phyloP scores from a whole-genome alignment of 2,329 filamentous ascomycete species.

The Cladosporium sp. region DNA sequence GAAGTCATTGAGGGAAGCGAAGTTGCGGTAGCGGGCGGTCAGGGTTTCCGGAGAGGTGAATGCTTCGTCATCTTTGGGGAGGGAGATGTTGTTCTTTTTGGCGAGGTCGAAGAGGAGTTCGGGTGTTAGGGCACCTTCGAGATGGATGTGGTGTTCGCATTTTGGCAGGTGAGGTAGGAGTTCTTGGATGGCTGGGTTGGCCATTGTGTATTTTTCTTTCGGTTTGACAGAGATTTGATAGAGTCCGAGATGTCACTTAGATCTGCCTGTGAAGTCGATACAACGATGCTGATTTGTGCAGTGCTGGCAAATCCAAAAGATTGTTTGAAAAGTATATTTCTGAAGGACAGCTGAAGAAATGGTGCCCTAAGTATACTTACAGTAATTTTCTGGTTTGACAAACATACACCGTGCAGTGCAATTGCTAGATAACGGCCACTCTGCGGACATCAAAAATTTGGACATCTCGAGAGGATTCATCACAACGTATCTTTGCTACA shows the following conservation, averaged over 20 bases:
- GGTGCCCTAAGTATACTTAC: background rate
- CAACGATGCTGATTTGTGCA: too few species aligned
- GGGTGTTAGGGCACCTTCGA: constrained; percentile 71
- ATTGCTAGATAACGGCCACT: background rate
- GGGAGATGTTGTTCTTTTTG: constrained; percentile 58
- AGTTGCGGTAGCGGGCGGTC: constrained; percentile 59
- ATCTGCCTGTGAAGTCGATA: too few species aligned
- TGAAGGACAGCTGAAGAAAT: too few species aligned
- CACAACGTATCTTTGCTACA: background rate
- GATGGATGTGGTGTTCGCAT: constrained; percentile 77
- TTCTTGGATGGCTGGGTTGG: background rate
- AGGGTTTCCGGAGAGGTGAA: constrained; percentile 60
- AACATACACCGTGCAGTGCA: background rate
- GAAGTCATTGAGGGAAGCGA: constrained; percentile 72
- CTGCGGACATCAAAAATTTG: background rate
- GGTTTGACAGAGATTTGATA: too few species aligned
- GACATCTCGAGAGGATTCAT: too few species aligned
- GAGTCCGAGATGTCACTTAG: too few species aligned
- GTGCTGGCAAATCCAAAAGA: too few species aligned
- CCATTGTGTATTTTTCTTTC: background rate
- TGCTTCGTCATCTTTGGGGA: constrained; percentile 55
- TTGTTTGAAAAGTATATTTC: too few species aligned
- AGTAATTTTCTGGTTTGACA: background rate
- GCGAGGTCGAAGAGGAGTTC: constrained; percentile 67
- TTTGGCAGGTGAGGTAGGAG: constrained; percentile 40